phyloP scores from a whole-genome alignment of 1,139 yeast genomes.

The Suhomyces anneliseae region DNA sequence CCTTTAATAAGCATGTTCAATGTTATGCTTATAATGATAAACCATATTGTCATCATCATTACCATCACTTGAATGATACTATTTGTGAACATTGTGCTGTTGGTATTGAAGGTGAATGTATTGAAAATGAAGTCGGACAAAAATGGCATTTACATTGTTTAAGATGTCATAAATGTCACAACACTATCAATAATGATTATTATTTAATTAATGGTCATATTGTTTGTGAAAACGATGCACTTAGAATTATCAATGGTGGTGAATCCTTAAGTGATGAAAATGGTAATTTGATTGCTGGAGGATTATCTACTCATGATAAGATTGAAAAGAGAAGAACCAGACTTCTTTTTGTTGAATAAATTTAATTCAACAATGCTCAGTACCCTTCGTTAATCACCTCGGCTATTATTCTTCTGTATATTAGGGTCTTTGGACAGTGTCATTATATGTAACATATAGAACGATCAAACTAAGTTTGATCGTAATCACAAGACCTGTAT shows the following conservation, averaged over 20 bases:
- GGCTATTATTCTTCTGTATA: neutral
- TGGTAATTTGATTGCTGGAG: constrained; percentile 24
- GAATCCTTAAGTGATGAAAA: constrained; percentile 23
- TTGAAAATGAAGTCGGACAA: constrained; percentile 69
- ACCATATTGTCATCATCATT: constrained; percentile 83
- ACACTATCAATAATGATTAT: constrained; percentile 54
- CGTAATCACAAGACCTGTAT: too few relatives aligned
- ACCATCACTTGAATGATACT: constrained; percentile 74
- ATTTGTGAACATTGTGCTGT: constrained; percentile 66
- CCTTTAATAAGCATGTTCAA: constrained; percentile 60
- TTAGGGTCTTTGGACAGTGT: neutral
- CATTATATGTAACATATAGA: constrained; percentile 4
- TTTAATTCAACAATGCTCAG: too few relatives aligned
- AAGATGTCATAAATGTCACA: constrained; percentile 53
- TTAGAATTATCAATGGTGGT: constrained; percentile 25
- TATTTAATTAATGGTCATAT: constrained; percentile 51
- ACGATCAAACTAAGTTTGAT: neutral
- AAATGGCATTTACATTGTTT: constrained; percentile 69
- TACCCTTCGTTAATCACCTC: too few relatives aligned
- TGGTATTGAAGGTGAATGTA: constrained; percentile 90
- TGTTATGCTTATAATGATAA: constrained; percentile 77
- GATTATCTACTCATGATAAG: constrained; percentile 33
- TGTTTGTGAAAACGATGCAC: constrained; percentile 51
- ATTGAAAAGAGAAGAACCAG: constrained; percentile 49
- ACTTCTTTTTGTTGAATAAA: constrained; percentile 35